Conservation (phyloP, 805 yeast genomes). For the Cyberlindnera bimundalis region DNA sequence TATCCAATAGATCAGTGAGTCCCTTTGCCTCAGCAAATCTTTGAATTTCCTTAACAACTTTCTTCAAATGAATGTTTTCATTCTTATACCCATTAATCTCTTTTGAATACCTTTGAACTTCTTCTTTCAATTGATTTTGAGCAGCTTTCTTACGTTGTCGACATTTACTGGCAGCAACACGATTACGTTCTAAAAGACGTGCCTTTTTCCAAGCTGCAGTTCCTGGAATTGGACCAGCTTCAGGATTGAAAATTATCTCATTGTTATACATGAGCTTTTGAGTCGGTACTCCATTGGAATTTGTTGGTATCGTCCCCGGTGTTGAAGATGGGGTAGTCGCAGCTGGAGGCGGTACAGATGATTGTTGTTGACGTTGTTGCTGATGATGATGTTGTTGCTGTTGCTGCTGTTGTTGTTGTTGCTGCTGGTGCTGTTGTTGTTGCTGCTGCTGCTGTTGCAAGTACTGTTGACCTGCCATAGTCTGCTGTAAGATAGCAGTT, state of each 20-base stretch:
- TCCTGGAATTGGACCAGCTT: conserved; percentile 58
- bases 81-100: conserved; percentile 39
- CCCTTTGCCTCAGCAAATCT: conserved; percentile 4
- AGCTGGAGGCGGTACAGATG: conserved; percentile 9
- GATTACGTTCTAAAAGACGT: conserved; percentile 54
- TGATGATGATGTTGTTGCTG: conserved; percentile 8
- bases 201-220: conserved; percentile 69
- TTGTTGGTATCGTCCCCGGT: conserved; percentile 13
- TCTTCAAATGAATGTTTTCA: conserved; percentile 27
- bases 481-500: no score
- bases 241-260: conserved; percentile 46
- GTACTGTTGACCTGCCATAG: neutral
- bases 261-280: conserved; percentile 46
- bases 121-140: conserved; percentile 62
- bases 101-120: conserved; percentile 44
- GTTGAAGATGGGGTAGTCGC: conserved; percentile 9
- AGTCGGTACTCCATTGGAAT: conserved; percentile 34
- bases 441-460: neutral
- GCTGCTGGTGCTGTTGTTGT: neutral
- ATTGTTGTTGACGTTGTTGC: conserved; percentile 4
- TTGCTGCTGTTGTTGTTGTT: neutral
- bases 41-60: conserved; percentile 6
- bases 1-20: conserved; percentile 1
- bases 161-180: conserved; percentile 69
- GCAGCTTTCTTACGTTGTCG: conserved; percentile 66